Evolutionary conservation across 495 filamentous ascomycete genomes (phyloP).

Genomic region (Parachaetomium inaequale): DNA sequence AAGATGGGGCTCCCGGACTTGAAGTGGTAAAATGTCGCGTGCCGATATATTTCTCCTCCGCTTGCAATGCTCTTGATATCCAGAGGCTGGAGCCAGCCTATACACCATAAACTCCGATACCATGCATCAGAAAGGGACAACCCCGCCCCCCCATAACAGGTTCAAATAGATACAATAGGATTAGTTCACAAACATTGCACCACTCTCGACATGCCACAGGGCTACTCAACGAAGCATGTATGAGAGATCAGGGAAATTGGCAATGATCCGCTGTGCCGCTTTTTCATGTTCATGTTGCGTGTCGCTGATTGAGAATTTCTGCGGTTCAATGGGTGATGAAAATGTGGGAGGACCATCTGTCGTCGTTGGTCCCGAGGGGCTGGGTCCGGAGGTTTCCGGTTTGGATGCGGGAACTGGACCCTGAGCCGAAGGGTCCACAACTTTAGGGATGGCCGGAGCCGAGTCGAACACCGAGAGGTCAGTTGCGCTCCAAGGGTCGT

Average conservation of each 20-base stretch:
- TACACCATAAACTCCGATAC: background rate
- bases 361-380: background rate
- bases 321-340: background rate
- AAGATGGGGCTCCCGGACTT: background rate
- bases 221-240: conserved; percentile 47
- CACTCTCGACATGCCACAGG: background rate
- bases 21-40: background rate
- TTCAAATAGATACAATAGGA: background rate
- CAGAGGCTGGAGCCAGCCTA: too few species aligned
- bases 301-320: too few species aligned
- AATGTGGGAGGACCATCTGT: background rate
- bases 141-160: background rate
- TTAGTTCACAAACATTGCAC: background rate
- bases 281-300: conserved; percentile 10
- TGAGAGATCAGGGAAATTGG: conserved; percentile 48
- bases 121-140: background rate
- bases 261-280: conserved; percentile 31
- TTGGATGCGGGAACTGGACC: background rate
- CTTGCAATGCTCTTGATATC: background rate
- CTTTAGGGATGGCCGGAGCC: background rate
- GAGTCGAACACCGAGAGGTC: conserved; percentile 42
- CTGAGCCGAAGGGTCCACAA: too few species aligned
- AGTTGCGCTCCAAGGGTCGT: conserved; percentile 35
- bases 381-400: background rate
- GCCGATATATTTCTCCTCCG: background rate